Conservation (phyloP, 345 rosid genomes). For the Alliaria petiolata region DNA sequence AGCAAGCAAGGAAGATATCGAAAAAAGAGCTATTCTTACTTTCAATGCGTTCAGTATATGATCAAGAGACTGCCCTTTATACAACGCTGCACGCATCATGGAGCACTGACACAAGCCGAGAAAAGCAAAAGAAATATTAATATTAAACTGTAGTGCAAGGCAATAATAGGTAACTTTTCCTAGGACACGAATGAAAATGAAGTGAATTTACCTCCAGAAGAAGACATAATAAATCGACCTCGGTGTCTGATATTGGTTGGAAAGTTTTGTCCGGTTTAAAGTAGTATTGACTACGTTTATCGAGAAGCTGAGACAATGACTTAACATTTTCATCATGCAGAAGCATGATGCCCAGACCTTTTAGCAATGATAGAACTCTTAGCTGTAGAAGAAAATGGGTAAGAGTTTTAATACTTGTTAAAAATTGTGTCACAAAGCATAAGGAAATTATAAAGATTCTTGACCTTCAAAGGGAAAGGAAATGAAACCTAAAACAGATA, state of each 20-base stretch:
- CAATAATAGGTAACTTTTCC: not conserved
- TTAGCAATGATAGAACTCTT: conserved; percentile 60
- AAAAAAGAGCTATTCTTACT: conserved; percentile 43
- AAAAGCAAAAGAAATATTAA: conserved; percentile 16
- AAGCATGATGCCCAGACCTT: conserved; percentile 64
- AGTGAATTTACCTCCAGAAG: conserved; percentile 66
- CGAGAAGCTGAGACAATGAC: conserved; percentile 55
- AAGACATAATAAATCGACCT: conserved; percentile 67
- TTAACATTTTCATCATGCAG: conserved; percentile 53
- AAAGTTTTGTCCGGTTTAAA: conserved; percentile 40
- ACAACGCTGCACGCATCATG: conserved; percentile 36
- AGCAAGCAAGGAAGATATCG: not conserved
- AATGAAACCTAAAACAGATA: conserved; percentile 12
- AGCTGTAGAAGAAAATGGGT: conserved; percentile 49
- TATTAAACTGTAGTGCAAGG: conserved; percentile 6
- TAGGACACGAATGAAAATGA: not conserved
- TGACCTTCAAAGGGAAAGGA: not conserved
- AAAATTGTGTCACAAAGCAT: not conserved
- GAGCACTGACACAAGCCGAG: conserved; percentile 52
- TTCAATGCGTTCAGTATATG: conserved; percentile 53
- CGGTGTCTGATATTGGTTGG: conserved; percentile 51
- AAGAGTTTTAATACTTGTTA: not conserved
- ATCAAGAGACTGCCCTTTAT: conserved; percentile 36
- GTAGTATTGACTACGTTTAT: conserved; percentile 48
- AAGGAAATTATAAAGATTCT: not conserved